Evolutionary conservation across 257 asterid genomes (phyloP), one percentile per base, ranked within the genome.

Genomic region (Solanum ossicruentum): DNA sequence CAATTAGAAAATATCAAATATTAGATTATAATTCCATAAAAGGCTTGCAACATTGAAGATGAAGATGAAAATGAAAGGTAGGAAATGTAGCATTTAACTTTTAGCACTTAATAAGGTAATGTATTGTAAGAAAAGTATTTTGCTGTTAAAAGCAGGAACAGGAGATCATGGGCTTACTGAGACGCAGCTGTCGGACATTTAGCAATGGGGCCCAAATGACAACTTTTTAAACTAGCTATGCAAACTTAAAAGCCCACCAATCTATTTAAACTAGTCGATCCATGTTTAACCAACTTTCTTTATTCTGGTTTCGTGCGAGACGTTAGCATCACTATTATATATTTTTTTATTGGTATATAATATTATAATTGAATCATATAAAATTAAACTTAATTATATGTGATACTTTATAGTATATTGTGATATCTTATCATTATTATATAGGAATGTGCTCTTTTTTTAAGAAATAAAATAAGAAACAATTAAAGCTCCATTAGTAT

Each of bases 111-210:
- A 26, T 17, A 52, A 26, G 4, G 23, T 54, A 23, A 26, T 47
- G 9, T 21, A 39, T 80, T 51, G 21, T 26, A 20, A 26, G 61
- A 80, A 51, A 66, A 66, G 11, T 21, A 69, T 2, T 28, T 52
- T 84, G 86, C 32, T 28, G 12, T 49, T 18, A 45, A 84, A 84
- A 84, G 84, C 32, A 75, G 67, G 79, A 77, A 75, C 79, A 75
- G 1, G 16, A 12, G 47, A 21, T 17, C 45, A 58, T 58, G 78
- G 28, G 52, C 52, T 10, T 36, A 17, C 51, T 23, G 43, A 43
- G 83, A 5, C 52, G 49, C 26, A 52, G 49, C 49, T 78, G 10
- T 51, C 82, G 28, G 63, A 49, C 61, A 49, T 49, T 75, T 75
- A 23, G 9, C 9, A 8, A 49, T 77, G 63, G 82, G 65, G 10